Base-by-base conservation (phyloP, 345 rosid species). In the Citrus maxima region DNA sequence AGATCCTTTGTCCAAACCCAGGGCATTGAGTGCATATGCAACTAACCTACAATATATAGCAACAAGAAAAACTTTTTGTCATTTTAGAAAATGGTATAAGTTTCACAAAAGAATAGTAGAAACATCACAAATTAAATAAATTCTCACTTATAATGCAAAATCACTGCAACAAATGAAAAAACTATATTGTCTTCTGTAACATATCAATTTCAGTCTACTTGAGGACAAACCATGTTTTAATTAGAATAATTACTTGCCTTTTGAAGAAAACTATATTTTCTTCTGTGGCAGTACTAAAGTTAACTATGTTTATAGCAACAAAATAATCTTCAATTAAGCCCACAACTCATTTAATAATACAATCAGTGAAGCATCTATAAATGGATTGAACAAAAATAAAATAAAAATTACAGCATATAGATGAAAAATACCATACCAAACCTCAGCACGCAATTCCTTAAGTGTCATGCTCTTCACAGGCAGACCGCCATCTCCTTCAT, bases 401-500 rank as follows among this genome's bases (percentile, higher is more conserved):
- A 35, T 27, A 65, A 25, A 9, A 13, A 67, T 13, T 30, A 42
- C 64, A 72, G 34, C 12, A 40, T 37, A 61, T 35, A 64, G 71
- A 81, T 35, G 49, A 83, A 77, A 69, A 77, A 62, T 46, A 55
- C n/a, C 93, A 85, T 91, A 95, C 98, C 99, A 94, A 81, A 94
- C 98, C 65, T 94, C 93, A 42, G 75, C 56, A 28, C 87, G 91
- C 84, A 94, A 86, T 79, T 93, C 97, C 81, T 82, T 49, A 14
- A 93, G 91, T n/a, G 95, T 88, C 97, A 94, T 87, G 72, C 83
- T 80, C 19, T 87, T 87, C 19, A 92, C 85, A 66, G 95, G 97
- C 77, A 83, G 81, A 85, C 89, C 75, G 84, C 89, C 97, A 67
- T 82, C 83, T 80, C 97, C 98, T 89, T 94, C 94, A 72, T 89